phyloP scores from a whole-genome alignment of 2,329 filamentous ascomycete genomes.

The Laburnicola sp. region DNA sequence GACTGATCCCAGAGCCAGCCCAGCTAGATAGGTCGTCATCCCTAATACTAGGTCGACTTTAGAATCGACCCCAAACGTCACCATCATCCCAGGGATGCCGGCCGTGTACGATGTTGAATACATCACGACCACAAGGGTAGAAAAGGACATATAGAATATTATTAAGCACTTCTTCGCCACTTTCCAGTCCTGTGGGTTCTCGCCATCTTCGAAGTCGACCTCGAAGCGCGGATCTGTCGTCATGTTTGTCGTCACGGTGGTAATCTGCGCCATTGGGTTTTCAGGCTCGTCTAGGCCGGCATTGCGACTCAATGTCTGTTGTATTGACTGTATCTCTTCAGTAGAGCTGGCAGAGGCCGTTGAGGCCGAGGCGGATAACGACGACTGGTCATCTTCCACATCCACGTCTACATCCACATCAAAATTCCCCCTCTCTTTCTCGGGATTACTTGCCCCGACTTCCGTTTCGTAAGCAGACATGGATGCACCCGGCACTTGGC shows the following conservation, averaged over 20 bases:
- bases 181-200: slow-evolving; percentile 71
- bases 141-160: slow-evolving; percentile 60
- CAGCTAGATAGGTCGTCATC: slow-evolving; percentile 76
- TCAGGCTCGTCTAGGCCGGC: slow-evolving; percentile 35
- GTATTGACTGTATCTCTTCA: slow-evolving; percentile 33
- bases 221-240: slow-evolving; percentile 65
- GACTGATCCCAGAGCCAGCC: slow-evolving; percentile 71
- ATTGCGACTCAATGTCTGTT: slow-evolving; percentile 41
- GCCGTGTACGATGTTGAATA: slow-evolving; percentile 79
- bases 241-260: slow-evolving; percentile 41
- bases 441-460: neutral
- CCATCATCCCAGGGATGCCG: slow-evolving; percentile 68
- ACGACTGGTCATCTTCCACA: slow-evolving; percentile 24
- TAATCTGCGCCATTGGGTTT: slow-evolving; percentile 28
- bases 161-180: slow-evolving; percentile 60
- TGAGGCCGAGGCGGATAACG: slow-evolving; percentile 31
- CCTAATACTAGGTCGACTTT: slow-evolving; percentile 71
- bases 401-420: slow-evolving; percentile 2
- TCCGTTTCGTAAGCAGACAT: slow-evolving; percentile 3
- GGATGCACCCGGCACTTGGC: neutral
- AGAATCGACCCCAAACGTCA: slow-evolving; percentile 63
- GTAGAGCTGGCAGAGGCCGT: slow-evolving; percentile 24
- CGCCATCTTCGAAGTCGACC: slow-evolving; percentile 67
- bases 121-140: slow-evolving; percentile 56
- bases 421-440: slow-evolving; percentile 12